Conservation (phyloP, 2,329 filamentous ascomycete genomes). For the Fusarium subglutinans region DNA sequence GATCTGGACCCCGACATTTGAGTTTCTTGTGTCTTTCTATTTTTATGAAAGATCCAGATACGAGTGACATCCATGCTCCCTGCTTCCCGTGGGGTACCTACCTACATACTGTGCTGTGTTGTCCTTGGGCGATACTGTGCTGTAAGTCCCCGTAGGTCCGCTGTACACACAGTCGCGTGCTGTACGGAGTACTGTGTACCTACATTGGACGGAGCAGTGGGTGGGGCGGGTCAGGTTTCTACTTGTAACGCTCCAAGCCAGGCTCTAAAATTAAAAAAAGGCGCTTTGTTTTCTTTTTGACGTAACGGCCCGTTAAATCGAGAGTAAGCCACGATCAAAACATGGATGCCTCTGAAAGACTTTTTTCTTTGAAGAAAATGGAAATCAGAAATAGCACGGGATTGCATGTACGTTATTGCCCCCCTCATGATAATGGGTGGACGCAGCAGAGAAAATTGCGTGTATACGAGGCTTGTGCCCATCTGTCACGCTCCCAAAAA, state of each 20-base stretch:
- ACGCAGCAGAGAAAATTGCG: conserved; percentile 10
- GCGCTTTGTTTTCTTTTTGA: not conserved
- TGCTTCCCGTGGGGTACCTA: not conserved
- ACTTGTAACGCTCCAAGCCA: conserved; percentile 8
- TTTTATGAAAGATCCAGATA: not conserved
- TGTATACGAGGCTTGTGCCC: conserved; percentile 26
- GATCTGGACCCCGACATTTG: not conserved
- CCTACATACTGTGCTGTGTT: not conserved
- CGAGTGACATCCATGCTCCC: conserved; percentile 4
- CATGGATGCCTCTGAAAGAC: not conserved
- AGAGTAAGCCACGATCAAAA: not conserved
- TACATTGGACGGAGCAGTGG: conserved; percentile 11
- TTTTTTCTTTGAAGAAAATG: not conserved
- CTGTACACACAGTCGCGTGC: not conserved
- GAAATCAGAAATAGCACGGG: not conserved
- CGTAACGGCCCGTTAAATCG: not conserved
- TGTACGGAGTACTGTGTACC: too few relatives aligned
- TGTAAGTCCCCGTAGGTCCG: not conserved
- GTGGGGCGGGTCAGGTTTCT: conserved; percentile 2
- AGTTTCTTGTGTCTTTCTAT: not conserved
- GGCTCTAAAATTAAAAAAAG: not conserved
- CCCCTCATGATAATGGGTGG: not conserved
- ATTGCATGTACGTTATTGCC: not conserved
- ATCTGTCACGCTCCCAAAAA: conserved; percentile 22
- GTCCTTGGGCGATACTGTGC: not conserved